These are phyloP conservation scores for Hericium erinaceus DNA, from an alignment of 768 basidiomycete species.

Conservation along the genomic window DNA sequence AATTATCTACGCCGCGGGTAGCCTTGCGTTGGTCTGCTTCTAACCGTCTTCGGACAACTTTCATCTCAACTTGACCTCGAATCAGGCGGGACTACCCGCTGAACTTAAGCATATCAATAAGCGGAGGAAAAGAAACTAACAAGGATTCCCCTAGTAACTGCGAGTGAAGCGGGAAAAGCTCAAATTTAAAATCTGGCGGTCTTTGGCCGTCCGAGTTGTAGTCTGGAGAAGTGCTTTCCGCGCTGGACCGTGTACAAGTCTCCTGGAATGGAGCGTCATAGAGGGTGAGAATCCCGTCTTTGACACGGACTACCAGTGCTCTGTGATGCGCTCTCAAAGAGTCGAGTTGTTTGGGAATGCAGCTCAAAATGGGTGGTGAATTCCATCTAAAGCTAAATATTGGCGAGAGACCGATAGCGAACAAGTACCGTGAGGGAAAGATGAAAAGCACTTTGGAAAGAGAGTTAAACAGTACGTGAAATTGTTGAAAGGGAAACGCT, in stretches of 20 bases:
- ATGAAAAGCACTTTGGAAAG: slow-evolving; percentile 77
- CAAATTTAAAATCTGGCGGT: slow-evolving; percentile 4
- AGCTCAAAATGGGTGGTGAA: slow-evolving; percentile 79
- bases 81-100: slow-evolving; percentile 79
- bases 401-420: slow-evolving; percentile 76
- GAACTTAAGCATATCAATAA: slow-evolving; percentile 88
- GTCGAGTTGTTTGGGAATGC: slow-evolving; percentile 84
- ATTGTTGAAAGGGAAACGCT: slow-evolving; percentile 74
- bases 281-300: slow-evolving; percentile 67
- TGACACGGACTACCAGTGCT: slow-evolving; percentile 51
- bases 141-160: slow-evolving; percentile 85
- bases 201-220: slow-evolving; percentile 15
- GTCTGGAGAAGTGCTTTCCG: slow-evolving; percentile 59
- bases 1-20: slow-evolving; percentile 37
- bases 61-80: slow-evolving; percentile 48
- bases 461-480: slow-evolving; percentile 77
- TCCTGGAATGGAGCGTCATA: slow-evolving; percentile 73
- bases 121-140: slow-evolving; percentile 89
- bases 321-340: slow-evolving; percentile 65
- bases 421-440: slow-evolving; percentile 81
- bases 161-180: slow-evolving; percentile 68
- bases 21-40: slow-evolving; percentile 20
- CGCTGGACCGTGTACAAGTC: slow-evolving; percentile 67
- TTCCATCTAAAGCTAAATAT: slow-evolving; percentile 82
- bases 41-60: slow-evolving; percentile 14